Percentiles rank a stretch among this genome's conserved stretches.
These are phyloP conservation scores for Stephanodiscus minutulus DNA, from an alignment of 108 stramenopile genomes.

Conservation along the genomic window DNA sequence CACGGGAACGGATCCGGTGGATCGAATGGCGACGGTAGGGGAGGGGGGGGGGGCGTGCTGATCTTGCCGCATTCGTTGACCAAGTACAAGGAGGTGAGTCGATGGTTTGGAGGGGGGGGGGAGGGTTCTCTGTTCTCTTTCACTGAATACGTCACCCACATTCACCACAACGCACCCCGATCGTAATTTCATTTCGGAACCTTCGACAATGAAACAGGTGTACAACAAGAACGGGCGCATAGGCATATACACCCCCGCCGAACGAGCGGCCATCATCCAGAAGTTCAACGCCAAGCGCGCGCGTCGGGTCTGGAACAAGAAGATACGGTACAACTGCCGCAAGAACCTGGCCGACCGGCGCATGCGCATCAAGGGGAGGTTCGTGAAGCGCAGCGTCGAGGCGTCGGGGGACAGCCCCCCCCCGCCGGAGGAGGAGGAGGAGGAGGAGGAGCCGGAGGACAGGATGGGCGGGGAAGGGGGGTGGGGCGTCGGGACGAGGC, in stretches of 20 bases:
- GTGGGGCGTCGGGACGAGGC: background rate
- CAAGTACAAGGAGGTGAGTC: constrained; percentile 88
- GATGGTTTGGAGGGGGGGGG: no score
- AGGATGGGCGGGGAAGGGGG: background rate
- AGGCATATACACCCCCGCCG: constrained; percentile 95
- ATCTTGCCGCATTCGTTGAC: constrained; percentile 77
- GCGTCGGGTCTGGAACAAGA: constrained; percentile 95
- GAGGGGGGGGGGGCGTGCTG: constrained; percentile 72
- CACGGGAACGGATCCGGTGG: constrained; percentile 6
- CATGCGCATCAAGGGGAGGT: constrained; percentile 95
- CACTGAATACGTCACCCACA: background rate
- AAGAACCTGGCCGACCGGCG: constrained; percentile 96
- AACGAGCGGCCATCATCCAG: constrained; percentile 91
- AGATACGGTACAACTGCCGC: constrained; percentile 97
- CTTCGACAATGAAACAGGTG: constrained; percentile 49
- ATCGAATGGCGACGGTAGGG: constrained; percentile 30
- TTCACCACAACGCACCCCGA: background rate
- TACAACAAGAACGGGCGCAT: constrained; percentile 97
- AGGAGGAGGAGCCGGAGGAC: constrained; percentile 4
- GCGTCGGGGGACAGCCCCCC: constrained; percentile 34
- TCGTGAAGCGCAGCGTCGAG: constrained; percentile 88
- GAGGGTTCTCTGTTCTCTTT: background rate
- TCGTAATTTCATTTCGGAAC: background rate
- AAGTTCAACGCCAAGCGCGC: constrained; percentile 88
- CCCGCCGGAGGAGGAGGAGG: constrained; percentile 25